Base-by-base conservation (phyloP, 352 stramenopile species). In the Phytophthora tentaculata region DNA sequence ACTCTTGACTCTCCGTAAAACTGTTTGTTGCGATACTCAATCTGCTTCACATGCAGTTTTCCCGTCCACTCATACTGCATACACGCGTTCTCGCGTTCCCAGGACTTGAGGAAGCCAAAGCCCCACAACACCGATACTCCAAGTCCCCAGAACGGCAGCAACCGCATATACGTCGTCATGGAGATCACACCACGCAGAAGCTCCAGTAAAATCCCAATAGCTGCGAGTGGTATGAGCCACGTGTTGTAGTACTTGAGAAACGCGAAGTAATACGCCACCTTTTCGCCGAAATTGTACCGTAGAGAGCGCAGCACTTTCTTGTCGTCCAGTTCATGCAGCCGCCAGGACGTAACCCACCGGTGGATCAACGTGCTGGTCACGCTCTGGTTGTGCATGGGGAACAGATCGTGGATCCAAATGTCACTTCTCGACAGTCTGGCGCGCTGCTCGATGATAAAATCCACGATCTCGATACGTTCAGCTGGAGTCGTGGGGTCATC, bases 201-300 rank as follows among this genome's bases (percentile, higher is more conserved):
- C 22, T 88, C 74, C 51, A 92, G 64, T n/a, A 89, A 50, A 28
- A 91, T 74, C 0, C 88, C 88, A 17, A 89, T 41, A 8, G 81
- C 64, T n/a, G 86, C 88, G 23, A 96, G 76, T 29, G 88, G 88
- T 23, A 95, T 76, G 7, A 96, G 73, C 64, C 76, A 79, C 16
- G 70, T 77, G 57, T 94, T 93, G 82, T 96, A 96, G 50, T 84
- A 94, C 55, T 93, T 85, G 55, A 93, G 77, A 49, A 94, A 94
- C 37, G 84, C 87, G 54, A 95, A 96, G 65, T 96, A 96, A 70
- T 93, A 96, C 47, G 86, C 79, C 32, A 96, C 88, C 41, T 94
- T 94, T 48, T 96, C 88, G 24, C 88, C 88, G 68, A 95, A 96
- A 59, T 96, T 89, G 54, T 87, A 82, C 8, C 84, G 81, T 53